Conservation (phyloP, 108 stramenopile genomes). For the Parietichytrium sp. region DNA sequence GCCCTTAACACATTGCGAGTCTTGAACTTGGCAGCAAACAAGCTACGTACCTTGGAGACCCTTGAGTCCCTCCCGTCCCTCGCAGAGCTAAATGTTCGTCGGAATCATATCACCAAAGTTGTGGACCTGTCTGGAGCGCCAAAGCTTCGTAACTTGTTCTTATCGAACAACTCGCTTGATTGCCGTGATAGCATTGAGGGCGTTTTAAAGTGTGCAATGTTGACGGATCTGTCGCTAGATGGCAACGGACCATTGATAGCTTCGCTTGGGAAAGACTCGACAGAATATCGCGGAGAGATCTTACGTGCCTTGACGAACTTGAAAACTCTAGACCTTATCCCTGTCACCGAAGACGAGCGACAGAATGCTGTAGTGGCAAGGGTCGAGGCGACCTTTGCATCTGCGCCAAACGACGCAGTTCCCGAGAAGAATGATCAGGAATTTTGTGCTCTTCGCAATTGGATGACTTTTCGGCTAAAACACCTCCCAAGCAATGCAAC, state of each 20-base stretch:
- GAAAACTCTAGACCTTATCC: slow-evolving; percentile 3
- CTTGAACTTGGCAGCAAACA: slow-evolving; percentile 59
- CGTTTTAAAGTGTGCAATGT: slow-evolving; percentile 28
- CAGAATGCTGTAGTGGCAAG: too few relatives aligned
- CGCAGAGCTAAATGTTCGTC: slow-evolving; percentile 61
- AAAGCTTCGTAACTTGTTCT: slow-evolving; percentile 53
- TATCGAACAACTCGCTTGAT: slow-evolving; percentile 55
- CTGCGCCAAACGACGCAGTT: too few relatives aligned
- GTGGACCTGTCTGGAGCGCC: slow-evolving; percentile 47
- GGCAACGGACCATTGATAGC: slow-evolving; percentile 45
- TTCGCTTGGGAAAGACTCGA: not conserved
- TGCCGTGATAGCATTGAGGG: not conserved
- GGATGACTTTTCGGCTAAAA: too few relatives aligned
- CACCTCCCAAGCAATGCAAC: too few relatives aligned
- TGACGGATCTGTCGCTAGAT: slow-evolving; percentile 60
- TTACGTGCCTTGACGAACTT: not conserved
- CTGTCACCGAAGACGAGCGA: not conserved
- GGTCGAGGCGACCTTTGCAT: too few relatives aligned
- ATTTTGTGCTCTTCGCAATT: too few relatives aligned
- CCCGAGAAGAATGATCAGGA: too few relatives aligned
- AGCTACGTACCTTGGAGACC: slow-evolving; percentile 44
- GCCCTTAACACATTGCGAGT: slow-evolving; percentile 52
- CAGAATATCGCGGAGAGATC: not conserved
- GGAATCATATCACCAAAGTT: slow-evolving; percentile 45
- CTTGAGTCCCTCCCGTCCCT: slow-evolving; percentile 47